A percentile compares a stretch with the other conserved stretches of the same genome.
These are phyloP conservation scores for Populus hybrid DNA, from an alignment of 441 rosid species.

Conservation along the genomic window DNA sequence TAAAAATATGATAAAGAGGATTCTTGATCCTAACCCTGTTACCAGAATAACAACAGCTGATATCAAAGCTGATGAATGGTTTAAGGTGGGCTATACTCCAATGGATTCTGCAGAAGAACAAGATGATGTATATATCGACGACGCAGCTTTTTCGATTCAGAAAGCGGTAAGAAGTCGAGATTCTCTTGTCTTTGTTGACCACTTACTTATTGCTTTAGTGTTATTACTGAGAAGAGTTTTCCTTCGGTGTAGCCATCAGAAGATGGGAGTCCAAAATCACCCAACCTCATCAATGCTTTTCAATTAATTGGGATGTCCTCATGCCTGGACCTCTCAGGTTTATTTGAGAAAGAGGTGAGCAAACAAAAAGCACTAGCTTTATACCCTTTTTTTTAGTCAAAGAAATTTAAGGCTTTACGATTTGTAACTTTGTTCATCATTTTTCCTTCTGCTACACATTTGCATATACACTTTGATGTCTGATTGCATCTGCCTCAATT, in stretches of 20 bases:
- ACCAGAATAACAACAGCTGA: slow-evolving; percentile 63
- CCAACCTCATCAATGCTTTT: slow-evolving; percentile 73
- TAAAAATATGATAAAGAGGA: slow-evolving; percentile 61
- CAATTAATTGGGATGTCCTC: slow-evolving; percentile 99
- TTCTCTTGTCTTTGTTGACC: neutral
- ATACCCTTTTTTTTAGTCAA: neutral
- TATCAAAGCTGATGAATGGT: slow-evolving; percentile 82
- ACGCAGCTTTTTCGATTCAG: slow-evolving; percentile 50
- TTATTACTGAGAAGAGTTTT: slow-evolving; percentile 4
- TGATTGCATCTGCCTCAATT: neutral
- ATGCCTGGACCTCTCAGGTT: slow-evolving; percentile 92
- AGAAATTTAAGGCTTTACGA: neutral
- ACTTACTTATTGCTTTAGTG: neutral
- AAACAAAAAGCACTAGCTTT: neutral
- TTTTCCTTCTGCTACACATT: neutral
- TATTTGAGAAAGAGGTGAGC: slow-evolving; percentile 89
- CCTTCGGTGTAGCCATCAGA: slow-evolving; percentile 26
- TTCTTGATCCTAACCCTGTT: slow-evolving; percentile 84
- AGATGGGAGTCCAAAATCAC: slow-evolving; percentile 55
- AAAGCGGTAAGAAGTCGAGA: slow-evolving; percentile 44
- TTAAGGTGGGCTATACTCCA: slow-evolving; percentile 61
- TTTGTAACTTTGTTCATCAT: neutral
- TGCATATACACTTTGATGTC: neutral
- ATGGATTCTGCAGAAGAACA: slow-evolving; percentile 70
- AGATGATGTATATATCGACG: slow-evolving; percentile 52